phyloP scores from a whole-genome alignment of 371 early-diverging fungal species.

The Lichtheimia ornata region DNA sequence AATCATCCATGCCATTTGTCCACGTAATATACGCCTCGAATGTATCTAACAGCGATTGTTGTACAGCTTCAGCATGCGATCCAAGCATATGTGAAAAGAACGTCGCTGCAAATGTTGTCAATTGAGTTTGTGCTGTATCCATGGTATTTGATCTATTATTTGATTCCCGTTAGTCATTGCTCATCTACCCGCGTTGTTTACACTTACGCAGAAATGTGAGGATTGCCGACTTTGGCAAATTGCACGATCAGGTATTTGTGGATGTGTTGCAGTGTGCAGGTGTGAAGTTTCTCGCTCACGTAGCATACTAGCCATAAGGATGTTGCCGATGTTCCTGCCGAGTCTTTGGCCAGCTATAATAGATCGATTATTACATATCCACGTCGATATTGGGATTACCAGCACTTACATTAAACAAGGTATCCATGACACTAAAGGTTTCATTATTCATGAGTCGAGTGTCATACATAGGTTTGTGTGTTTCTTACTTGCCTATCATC shows the following conservation, averaged over 20 bases:
- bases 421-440: conserved; percentile 6
- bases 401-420: conserved; percentile 14
- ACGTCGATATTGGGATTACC: not conserved
- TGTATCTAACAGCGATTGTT: too few species aligned
- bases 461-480: too few species aligned
- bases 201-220: conserved; percentile 17
- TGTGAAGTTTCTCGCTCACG: conserved; percentile 28
- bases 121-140: conserved; percentile 10
- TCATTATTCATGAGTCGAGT: not conserved
- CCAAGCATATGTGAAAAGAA: conserved; percentile 25
- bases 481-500: conserved; percentile 17
- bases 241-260: conserved; percentile 30
- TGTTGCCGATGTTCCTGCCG: conserved; percentile 11
- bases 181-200: not conserved
- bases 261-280: conserved; percentile 20
- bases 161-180: not conserved
- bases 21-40: too few species aligned
- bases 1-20: too few species aligned
- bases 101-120: conserved; percentile 16
- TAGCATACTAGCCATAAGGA: conserved; percentile 33
- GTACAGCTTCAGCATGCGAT: too few species aligned
- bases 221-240: conserved; percentile 27
- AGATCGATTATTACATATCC: not conserved
- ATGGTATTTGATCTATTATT: not conserved
- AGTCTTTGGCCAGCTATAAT: conserved; percentile 9